Base-by-base conservation (phyloP, 192 early-diverging fungal species). In the Umbelopsis ramanniana region DNA sequence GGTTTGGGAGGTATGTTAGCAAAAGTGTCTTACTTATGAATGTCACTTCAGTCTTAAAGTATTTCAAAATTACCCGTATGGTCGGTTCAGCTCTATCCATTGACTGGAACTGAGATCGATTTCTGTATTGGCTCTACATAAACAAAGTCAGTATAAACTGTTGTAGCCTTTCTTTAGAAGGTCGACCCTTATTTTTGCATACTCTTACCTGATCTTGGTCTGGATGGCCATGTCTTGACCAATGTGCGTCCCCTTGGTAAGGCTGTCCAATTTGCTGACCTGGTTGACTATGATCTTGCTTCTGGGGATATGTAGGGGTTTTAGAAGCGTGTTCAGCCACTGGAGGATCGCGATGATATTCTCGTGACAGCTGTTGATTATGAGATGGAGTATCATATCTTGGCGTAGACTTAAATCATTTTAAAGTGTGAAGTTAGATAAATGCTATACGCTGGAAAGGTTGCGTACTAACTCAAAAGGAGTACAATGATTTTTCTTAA, bases 321-420 rank as follows among this genome's bases (percentile, higher is more conserved):
- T 63, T 63, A 17, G 57, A 26, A 37, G 57, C 24, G 5, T 63
- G 57, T 3, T 63, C 57, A 63, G 57, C 29, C 26, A 35, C 26
- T 6, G 26, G 2, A 29, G 57, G 15, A 37, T 63, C 57, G 33
- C 57, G 57, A 6, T 63, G 57, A 37, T 38, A 63, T 35, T 63
- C 57, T 63, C 57, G 57, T 35, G 33, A 12, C 19, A 35, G 57
- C 19, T 22, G 33, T 63, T 63, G 57, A 63, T 35, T 33, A 63
- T 63, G 57, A n/a, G 57, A 35, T 17, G 57, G 26, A 29, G 57
- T 35, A 37, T 63, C 57, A 63, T 63, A 63, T 63, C 57, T 63
- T 37, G 57, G 57, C 11, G 57, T 63, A 17, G 57, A 63, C 57
- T 60, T 15, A 14, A 19, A 15, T 63, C 57, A 19, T 35, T 17